phyloP scores from a whole-genome alignment of 179 eudicot genomes.

The Silene coronaria region DNA sequence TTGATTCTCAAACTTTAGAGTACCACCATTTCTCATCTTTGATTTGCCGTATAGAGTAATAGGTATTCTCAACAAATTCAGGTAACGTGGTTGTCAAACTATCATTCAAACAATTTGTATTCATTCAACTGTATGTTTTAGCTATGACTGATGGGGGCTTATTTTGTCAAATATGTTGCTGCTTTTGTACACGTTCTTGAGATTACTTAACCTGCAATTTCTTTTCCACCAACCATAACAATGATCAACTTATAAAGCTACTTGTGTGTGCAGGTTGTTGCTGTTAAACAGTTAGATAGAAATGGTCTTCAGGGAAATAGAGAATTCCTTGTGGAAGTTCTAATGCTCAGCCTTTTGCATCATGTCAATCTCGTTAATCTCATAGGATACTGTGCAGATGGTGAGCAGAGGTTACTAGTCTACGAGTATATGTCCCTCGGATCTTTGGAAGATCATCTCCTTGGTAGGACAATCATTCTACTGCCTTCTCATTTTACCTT shows the following conservation, averaged over 20 bases:
- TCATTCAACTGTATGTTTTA: too few species aligned
- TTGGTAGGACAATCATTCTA: conserved; percentile 38
- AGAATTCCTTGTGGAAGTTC: conserved; percentile 92
- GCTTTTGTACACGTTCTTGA: not conserved
- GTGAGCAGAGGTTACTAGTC: conserved; percentile 86
- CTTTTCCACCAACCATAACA: too few species aligned
- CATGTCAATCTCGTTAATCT: conserved; percentile 74
- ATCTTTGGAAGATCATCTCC: conserved; percentile 91
- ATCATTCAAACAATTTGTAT: too few species aligned
- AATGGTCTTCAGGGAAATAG: conserved; percentile 95
- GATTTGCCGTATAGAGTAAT: too few species aligned
- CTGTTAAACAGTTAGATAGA: conserved; percentile 91
- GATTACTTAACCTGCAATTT: conserved; percentile 2
- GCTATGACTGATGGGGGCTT: too few species aligned
- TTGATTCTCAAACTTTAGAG: too few species aligned
- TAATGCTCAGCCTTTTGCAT: conserved; percentile 94
- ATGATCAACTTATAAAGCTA: not conserved
- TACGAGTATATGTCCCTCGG: conserved; percentile 89
- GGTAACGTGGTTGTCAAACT: too few species aligned
- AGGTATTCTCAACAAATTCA: too few species aligned
- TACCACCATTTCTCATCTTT: too few species aligned
- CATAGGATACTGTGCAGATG: conserved; percentile 92
- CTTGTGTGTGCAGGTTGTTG: conserved; percentile 55
- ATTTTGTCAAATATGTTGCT: not conserved
- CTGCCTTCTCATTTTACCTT: not conserved